A percentile compares a stretch with the other conserved stretches of the same genome.
These are phyloP conservation scores for Chrysopogon serrulatus DNA, from an alignment of 176 grass and related monocot species.

Conservation along the genomic window DNA sequence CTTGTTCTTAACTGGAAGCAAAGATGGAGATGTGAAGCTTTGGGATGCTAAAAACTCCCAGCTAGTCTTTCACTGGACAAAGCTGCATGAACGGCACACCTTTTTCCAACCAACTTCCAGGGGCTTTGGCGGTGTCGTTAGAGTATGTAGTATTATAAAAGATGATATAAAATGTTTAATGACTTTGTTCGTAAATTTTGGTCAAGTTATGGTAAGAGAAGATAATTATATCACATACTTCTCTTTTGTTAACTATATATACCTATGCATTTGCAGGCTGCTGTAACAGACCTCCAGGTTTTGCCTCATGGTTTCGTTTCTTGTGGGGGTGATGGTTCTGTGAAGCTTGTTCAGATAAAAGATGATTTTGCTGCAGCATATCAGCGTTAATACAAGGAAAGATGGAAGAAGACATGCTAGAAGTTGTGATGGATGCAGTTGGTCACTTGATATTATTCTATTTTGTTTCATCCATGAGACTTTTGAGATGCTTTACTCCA, in stretches of 20 bases:
- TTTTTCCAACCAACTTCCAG: constrained; percentile 95
- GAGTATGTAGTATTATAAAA: constrained; percentile 50
- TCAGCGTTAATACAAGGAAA: constrained; percentile 24
- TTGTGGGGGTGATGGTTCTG: constrained; percentile 90
- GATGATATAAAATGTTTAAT: constrained; percentile 6
- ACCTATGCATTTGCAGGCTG: constrained; percentile 62
- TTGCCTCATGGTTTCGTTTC: constrained; percentile 76
- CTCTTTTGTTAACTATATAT: constrained; percentile 7
- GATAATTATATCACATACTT: not conserved
- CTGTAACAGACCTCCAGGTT: constrained; percentile 82
- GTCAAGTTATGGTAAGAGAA: constrained; percentile 9
- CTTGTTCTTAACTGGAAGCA: constrained; percentile 95
- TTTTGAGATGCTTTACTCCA: not conserved
- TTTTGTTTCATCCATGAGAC: not conserved
- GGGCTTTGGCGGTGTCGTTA: constrained; percentile 83
- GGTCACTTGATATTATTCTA: constrained; percentile 8
- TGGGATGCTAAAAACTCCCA: constrained; percentile 94
- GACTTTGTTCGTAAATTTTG: not conserved
- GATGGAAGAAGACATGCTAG: constrained; percentile 1
- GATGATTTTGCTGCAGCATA: constrained; percentile 33
- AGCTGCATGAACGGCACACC: constrained; percentile 91
- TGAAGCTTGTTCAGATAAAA: constrained; percentile 77
- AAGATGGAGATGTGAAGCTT: constrained; percentile 98
- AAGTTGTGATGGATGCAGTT: not conserved
- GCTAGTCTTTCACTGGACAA: constrained; percentile 80